phyloP scores from a whole-genome alignment of 257 asterid species.

The Nicotiana attenuata region DNA sequence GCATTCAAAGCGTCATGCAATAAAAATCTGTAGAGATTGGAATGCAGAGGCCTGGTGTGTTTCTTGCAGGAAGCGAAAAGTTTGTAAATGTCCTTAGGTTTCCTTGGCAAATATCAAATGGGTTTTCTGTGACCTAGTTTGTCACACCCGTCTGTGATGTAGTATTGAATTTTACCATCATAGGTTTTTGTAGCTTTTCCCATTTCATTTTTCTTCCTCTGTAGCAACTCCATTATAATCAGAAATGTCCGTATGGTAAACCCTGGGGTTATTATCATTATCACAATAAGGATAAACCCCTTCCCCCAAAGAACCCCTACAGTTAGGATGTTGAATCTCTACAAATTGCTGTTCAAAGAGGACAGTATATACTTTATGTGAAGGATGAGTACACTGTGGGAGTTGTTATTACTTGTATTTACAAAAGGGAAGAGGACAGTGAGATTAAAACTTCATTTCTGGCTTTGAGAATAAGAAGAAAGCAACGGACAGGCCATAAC shows the following conservation, averaged over 20 bases:
- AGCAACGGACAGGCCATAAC: constrained; percentile 18
- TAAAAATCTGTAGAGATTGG: neutral
- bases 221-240: neutral
- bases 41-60: neutral
- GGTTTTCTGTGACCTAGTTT: constrained; percentile 1
- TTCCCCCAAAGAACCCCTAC: no score
- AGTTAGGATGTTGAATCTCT: no score
- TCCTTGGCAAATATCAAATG: neutral
- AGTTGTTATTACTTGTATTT: neutral
- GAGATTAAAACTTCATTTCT: constrained; percentile 23
- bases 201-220: neutral
- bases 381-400: neutral
- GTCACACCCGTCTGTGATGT: constrained; percentile 4
- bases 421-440: no score
- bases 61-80: neutral
- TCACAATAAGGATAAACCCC: no score
- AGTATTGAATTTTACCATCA: neutral
- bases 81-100: neutral
- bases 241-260: neutral
- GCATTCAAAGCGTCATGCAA: neutral
- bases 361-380: no score
- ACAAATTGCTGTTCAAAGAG: no score
- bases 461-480: constrained; percentile 17
- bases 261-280: no score
- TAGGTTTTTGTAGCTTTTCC: neutral